phyloP scores from a whole-genome alignment of 139 green algal species.

The Diplosphaera chodatii region DNA sequence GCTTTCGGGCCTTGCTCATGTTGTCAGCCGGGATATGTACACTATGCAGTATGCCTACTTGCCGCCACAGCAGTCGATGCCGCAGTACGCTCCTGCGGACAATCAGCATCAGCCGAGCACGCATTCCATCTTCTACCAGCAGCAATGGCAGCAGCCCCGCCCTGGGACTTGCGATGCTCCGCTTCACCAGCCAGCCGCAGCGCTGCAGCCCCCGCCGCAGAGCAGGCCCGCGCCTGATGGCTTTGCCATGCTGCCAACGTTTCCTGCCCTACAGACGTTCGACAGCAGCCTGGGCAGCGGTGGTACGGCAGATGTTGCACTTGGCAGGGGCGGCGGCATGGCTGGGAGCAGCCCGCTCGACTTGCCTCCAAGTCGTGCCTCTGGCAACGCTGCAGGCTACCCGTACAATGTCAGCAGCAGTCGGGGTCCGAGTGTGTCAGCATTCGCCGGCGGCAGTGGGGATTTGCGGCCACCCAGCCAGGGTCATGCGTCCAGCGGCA shows the following conservation, averaged over 20 bases:
- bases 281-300: no score
- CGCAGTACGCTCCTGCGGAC: not conserved
- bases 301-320: no score
- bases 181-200: conserved; percentile 2
- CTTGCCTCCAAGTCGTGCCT: no score
- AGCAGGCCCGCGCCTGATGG: conserved; percentile 23
- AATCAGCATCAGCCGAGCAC: not conserved
- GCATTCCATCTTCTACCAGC: not conserved
- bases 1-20: no score
- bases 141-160: conserved; percentile 1
- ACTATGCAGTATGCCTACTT: not conserved
- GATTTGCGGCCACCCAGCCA: not conserved
- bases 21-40: no score
- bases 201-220: conserved; percentile 2
- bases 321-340: not conserved
- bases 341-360: no score
- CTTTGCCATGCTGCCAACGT: no score
- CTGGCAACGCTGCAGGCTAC: no score
- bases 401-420: no score
- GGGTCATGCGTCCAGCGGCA: not conserved
- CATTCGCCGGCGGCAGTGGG: not conserved
- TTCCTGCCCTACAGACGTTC: no score
- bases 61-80: not conserved
- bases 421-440: no score
- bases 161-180: no score